Conservation (phyloP, 257 asterid genomes). For the Solanum ahanhuiri region DNA sequence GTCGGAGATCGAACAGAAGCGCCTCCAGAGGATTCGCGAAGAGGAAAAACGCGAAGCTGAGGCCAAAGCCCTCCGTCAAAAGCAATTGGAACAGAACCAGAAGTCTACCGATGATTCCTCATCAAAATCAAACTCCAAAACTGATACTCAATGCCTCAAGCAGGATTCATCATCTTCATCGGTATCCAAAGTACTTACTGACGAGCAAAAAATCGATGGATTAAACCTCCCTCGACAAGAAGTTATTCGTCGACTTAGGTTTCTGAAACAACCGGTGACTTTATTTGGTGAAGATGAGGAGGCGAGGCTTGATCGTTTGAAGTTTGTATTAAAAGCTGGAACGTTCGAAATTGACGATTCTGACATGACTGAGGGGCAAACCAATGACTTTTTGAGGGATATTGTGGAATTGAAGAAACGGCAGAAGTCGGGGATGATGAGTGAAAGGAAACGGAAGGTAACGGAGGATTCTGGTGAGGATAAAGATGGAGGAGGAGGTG, state of each 20-base stretch:
- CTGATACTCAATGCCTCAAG: conserved; percentile 36
- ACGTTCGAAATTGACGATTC: conserved; percentile 77
- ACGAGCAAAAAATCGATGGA: conserved; percentile 57
- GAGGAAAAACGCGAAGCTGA: conserved; percentile 81
- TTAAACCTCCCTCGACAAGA: conserved; percentile 65
- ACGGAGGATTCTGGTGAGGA: conserved; percentile 64
- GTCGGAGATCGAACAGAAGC: conserved; percentile 85
- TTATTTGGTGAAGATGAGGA: conserved; percentile 87
- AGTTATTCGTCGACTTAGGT: conserved; percentile 80
- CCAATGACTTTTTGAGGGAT: conserved; percentile 83
- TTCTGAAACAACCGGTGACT: conserved; percentile 78
- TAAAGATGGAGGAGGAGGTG: conserved; percentile 72
- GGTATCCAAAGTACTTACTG: conserved; percentile 41
- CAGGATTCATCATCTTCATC: conserved; percentile 39
- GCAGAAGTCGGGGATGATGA: conserved; percentile 73
- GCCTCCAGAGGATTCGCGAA: conserved; percentile 75
- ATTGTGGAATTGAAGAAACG: conserved; percentile 86
- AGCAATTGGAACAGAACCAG: conserved; percentile 18
- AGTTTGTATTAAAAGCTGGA: conserved; percentile 71
- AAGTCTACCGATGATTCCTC: conserved; percentile 23
- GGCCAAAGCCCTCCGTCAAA: conserved; percentile 59
- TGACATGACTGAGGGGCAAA: conserved; percentile 98
- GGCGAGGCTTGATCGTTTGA: conserved; percentile 71
- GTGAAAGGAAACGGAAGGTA: conserved; percentile 72
- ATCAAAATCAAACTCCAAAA: conserved; percentile 29